A percentile compares a stretch with the other conserved stretches of the same genome.
Conservation (phyloP, 2,329 filamentous ascomycete genomes). For the Erysiphe pulchra region DNA sequence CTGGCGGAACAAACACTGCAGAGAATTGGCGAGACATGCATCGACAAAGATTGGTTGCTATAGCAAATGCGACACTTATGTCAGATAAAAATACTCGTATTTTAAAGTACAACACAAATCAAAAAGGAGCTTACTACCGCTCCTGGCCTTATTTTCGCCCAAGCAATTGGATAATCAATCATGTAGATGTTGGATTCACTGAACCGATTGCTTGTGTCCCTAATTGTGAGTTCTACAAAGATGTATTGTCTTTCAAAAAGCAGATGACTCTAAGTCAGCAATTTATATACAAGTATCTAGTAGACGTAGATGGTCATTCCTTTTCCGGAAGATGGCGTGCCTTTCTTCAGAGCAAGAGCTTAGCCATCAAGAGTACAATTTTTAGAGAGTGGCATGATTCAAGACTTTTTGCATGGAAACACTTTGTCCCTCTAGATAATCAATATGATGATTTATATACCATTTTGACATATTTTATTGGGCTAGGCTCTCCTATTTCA, state of each 20-base stretch:
- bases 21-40: conserved; percentile 29
- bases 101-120: conserved; percentile 12
- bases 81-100: conserved; percentile 15
- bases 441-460: conserved; percentile 46
- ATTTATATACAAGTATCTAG: conserved; percentile 39
- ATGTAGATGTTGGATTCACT: conserved; percentile 14
- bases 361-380: conserved; percentile 55
- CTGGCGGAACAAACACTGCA: conserved; percentile 25
- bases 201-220: conserved; percentile 21
- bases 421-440: conserved; percentile 60
- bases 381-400: conserved; percentile 64
- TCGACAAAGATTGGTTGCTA: conserved; percentile 29
- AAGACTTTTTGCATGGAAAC: conserved; percentile 48
- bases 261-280: conserved; percentile 29
- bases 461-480: conserved; percentile 50
- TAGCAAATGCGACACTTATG: conserved; percentile 25
- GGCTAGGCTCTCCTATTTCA: conserved; percentile 24
- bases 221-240: conserved; percentile 19
- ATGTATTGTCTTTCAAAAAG: conserved; percentile 22
- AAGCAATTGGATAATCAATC: conserved; percentile 11
- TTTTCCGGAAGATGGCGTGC: conserved; percentile 43
- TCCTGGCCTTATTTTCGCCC: conserved; percentile 18
- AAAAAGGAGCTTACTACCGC: conserved; percentile 16
- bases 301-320: conserved; percentile 53
- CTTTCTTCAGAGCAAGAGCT: conserved; percentile 40